Evolutionary conservation across 139 green algal genomes (phyloP), one percentile per base, ranked within the genome.

Genomic region (Trebouxia sp.): DNA sequence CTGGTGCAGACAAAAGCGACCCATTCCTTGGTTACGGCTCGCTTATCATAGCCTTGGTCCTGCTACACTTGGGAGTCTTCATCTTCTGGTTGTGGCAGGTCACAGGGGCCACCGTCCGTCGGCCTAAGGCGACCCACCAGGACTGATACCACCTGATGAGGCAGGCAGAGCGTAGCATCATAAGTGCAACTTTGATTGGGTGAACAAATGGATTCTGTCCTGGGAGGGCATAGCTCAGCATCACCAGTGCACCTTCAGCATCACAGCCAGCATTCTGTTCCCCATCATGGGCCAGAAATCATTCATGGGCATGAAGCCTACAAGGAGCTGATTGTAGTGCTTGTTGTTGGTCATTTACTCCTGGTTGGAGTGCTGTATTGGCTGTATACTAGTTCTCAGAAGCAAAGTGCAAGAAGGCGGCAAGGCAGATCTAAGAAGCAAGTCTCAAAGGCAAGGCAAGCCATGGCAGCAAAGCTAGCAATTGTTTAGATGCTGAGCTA

Each of bases 21-120:
- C 62, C 62, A 11, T 72, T 72, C 32, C 35, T 72, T 28, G 62
- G 62, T 11, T 72, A 72, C 35, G 62, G 62, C 1, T 72, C 62
- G n/a, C 14, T 72, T 12, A 72, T 72, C 32, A 35, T 72, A 35
- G 62, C 62, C 3, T 26, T 72, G 15, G 62, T 72, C 12, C 32
- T 72, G 11, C 15, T 72, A 5, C 62, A 72, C 62, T 35, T 72
- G 32, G 62, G 32, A 26, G 62, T 72, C 1, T 72, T 72, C 32
- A 41, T 72, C 20, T 72, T 72, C 35, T 72, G 62, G 62, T 35
- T 72, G 35, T 72, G 62, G 62, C 62, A 72, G 62, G 62, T 72
- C 32, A 72, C 62, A 41, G 62, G 62, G 14, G 62, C 62, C 11
- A 72, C 62, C 28, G 62, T 35, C 43, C 62, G 62, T 22, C 32